Evolutionary conservation across 2,329 filamentous ascomycete species (phyloP), one percentile per base, ranked within the genome.

Genomic region (Pestalotiopsis sp.): DNA sequence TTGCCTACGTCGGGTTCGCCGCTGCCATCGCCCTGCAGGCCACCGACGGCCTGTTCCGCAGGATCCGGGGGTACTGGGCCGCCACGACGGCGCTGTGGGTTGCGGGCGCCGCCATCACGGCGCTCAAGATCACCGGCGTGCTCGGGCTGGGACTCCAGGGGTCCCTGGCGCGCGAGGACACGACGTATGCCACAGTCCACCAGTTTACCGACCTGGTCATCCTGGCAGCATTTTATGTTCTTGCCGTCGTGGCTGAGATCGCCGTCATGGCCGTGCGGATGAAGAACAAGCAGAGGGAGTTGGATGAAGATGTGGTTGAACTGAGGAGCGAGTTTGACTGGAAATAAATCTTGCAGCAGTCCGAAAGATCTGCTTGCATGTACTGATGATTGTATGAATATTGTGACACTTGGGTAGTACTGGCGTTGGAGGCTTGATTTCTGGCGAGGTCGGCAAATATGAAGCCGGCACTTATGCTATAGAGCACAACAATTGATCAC

Each of bases 171-270:
- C 64, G 73, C 5, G 61, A 68, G 39, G 67, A 39, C 14, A 67
- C 69, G 2, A 60, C 68, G 2, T 76, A 76, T 36, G 72, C 73
- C 52, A 71, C 72, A 6, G 69, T 63, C 17, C 73, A 76, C 65
- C 73, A 76, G 68, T 68, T 75, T 20, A 72, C 68, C 27, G 75
- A 76, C 68, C 64, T 76, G 9, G 71, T 70, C 23, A 70, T 75
- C 7, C 66, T 75, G 9, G 62, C 67, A 3, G 71, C 64, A 9
- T 71, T 74, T 17, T 76, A 75, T 49, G 58, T 68, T n/a, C 56
- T 72, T 4, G 70, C 75, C 0, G 49, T 74, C 5, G 52, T 56
- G 7, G 69, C 64, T 27, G 72, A 73, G 68, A 57, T 72, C 12
- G 69, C 66, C 23, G 49, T 69, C 52, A 61, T 64, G 52, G 60